phyloP scores from a whole-genome alignment of 768 basidiomycete genomes.

The Glaciozyma martinii region DNA sequence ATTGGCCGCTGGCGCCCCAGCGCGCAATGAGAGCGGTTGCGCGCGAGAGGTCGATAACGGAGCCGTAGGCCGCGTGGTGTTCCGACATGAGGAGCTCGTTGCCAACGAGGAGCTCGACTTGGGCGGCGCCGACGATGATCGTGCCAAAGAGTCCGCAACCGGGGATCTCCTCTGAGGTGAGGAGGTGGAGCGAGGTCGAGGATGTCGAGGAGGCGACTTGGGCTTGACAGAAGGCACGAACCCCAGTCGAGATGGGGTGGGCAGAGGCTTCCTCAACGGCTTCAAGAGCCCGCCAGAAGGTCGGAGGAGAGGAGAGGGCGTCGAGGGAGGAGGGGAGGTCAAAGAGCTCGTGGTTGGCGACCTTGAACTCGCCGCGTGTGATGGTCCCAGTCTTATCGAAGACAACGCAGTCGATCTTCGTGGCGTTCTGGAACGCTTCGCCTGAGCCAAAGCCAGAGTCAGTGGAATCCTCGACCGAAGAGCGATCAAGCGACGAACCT shows the following conservation, averaged over 20 bases:
- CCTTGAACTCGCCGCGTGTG: constrained; percentile 48
- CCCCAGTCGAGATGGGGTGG: constrained; percentile 18
- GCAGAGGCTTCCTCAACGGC: constrained; percentile 13
- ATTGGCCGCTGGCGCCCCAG: constrained; percentile 51
- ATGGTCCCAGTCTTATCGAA: constrained; percentile 86
- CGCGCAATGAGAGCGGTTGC: constrained; percentile 45
- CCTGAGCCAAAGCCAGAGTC: background rate
- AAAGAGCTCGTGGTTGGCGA: background rate
- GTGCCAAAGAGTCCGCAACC: constrained; percentile 8
- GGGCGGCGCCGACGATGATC: background rate
- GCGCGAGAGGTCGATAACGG: background rate
- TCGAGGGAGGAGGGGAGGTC: background rate
- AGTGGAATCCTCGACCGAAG: background rate
- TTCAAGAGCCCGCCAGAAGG: constrained; percentile 3
- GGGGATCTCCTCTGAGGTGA: constrained; percentile 16
- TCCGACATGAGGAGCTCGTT: constrained; percentile 4
- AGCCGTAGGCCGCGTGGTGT: constrained; percentile 10
- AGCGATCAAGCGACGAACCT: constrained; percentile 41
- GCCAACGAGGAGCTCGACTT: constrained; percentile 1
- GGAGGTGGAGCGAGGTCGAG: background rate
- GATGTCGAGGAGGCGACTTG: background rate
- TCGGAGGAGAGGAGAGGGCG: background rate
- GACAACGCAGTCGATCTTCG: constrained; percentile 59
- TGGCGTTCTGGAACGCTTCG: constrained; percentile 75
- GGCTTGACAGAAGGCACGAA: background rate